phyloP scores from a whole-genome alignment of 2,329 filamentous ascomycete genomes.

The Dactylella cylindrospora region DNA sequence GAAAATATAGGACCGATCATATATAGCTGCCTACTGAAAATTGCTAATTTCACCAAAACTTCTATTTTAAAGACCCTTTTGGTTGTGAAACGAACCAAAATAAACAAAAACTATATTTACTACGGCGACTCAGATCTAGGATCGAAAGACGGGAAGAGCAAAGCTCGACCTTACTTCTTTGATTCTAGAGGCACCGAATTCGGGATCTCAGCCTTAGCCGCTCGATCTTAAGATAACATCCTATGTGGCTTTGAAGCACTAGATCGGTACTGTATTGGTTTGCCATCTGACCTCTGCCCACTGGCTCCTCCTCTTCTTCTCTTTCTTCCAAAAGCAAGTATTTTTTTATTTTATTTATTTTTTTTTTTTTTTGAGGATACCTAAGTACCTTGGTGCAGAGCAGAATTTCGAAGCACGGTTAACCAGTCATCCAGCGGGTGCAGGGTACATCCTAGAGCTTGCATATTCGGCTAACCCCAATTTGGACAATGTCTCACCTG shows the following conservation, averaged over 20 bases:
- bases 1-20: too few species aligned
- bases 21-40: conserved; percentile 18
- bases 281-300: neutral
- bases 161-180: neutral
- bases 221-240: conserved; percentile 3
- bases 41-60: conserved; percentile 10
- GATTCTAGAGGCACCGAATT: neutral
- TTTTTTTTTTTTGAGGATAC: too few species aligned
- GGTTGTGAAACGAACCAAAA: conserved; percentile 5
- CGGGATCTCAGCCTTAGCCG: conserved; percentile 18
- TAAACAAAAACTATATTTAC: conserved; percentile 23
- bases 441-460: too few species aligned
- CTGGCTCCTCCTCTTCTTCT: too few species aligned
- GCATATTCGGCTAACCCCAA: too few species aligned
- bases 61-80: conserved; percentile 12
- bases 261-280: conserved; percentile 2
- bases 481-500: too few species aligned
- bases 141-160: neutral
- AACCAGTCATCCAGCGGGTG: too few species aligned
- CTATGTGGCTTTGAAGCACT: neutral
- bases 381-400: too few species aligned
- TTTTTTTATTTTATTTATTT: too few species aligned
- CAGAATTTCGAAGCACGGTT: too few species aligned
- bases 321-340: too few species aligned
- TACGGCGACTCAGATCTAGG: conserved; percentile 7